A percentile compares a stretch with the other conserved stretches of the same genome.
phyloP scores from a whole-genome alignment of 257 asterid genomes.

The Solanum appendiculatum region DNA sequence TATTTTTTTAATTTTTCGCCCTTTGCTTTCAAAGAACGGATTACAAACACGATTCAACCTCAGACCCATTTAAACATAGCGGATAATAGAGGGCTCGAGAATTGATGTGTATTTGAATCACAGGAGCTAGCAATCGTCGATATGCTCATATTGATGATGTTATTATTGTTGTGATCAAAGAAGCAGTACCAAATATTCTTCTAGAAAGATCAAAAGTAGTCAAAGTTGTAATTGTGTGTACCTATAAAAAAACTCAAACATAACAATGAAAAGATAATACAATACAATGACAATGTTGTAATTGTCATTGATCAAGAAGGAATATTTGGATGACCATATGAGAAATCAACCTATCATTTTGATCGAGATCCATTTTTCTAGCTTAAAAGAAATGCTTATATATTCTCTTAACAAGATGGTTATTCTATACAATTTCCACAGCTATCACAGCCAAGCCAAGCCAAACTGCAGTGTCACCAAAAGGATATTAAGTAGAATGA shows the following conservation, averaged over 20 bases:
- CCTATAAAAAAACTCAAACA: no score
- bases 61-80: not conserved
- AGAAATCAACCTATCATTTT: not conserved
- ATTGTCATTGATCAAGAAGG: no score
- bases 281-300: no score
- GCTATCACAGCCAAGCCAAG: not conserved
- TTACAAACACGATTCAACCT: not conserved
- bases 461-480: not conserved
- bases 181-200: not conserved
- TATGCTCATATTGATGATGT: not conserved
- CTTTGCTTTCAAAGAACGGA: not conserved
- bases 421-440: not conserved
- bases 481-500: slow-evolving; percentile 1
- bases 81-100: not conserved
- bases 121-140: not conserved
- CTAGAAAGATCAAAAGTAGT: no score
- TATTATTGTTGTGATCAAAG: not conserved
- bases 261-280: no score
- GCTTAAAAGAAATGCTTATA: not conserved
- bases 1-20: no score
- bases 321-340: no score
- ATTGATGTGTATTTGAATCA: not conserved
- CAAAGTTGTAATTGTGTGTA: no score
- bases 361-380: not conserved
- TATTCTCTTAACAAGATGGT: not conserved